Evolutionary conservation across 768 basidiomycete species (phyloP).

Genomic region (Dioszegia crocea): DNA sequence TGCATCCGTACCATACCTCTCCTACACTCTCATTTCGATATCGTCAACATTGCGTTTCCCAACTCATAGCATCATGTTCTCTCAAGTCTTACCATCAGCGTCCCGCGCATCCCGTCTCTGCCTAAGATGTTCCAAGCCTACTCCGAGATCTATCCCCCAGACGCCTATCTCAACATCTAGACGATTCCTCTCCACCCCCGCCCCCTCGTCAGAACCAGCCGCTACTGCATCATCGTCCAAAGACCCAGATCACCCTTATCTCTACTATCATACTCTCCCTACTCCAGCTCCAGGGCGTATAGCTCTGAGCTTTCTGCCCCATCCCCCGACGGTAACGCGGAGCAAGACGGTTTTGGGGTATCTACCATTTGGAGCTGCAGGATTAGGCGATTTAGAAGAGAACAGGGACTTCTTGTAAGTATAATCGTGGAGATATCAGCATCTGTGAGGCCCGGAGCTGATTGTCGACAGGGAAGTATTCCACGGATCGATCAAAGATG

Average conservation of each 20-base stretch:
- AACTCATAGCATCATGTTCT: not conserved
- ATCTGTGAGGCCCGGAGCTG: not conserved
- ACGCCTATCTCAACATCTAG: not conserved
- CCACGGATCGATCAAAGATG: slow-evolving; percentile 30
- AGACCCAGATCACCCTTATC: slow-evolving; percentile 44
- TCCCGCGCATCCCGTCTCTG: not conserved
- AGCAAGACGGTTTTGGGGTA: slow-evolving; percentile 41
- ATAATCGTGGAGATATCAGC: not conserved
- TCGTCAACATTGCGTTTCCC: not conserved
- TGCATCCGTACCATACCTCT: too few species aligned
- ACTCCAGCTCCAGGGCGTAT: slow-evolving; percentile 17
- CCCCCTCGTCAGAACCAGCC: not conserved
- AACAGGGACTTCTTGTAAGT: slow-evolving; percentile 42
- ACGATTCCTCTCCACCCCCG: not conserved
- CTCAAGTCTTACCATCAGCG: not conserved
- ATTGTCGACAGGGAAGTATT: slow-evolving; percentile 22
- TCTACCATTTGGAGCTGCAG: slow-evolving; percentile 29
- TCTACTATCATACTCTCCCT: slow-evolving; percentile 41
- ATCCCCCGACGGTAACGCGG: slow-evolving; percentile 16
- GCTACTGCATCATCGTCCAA: slow-evolving; percentile 15
- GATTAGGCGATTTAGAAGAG: slow-evolving; percentile 42
- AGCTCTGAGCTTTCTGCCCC: slow-evolving; percentile 42
- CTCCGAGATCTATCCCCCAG: too few species aligned
- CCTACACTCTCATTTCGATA: too few species aligned
- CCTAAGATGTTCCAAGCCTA: not conserved